These are phyloP conservation scores for Caloboletus firmus DNA, from an alignment of 1,284 basidiomycete species.

Conservation along the genomic window DNA sequence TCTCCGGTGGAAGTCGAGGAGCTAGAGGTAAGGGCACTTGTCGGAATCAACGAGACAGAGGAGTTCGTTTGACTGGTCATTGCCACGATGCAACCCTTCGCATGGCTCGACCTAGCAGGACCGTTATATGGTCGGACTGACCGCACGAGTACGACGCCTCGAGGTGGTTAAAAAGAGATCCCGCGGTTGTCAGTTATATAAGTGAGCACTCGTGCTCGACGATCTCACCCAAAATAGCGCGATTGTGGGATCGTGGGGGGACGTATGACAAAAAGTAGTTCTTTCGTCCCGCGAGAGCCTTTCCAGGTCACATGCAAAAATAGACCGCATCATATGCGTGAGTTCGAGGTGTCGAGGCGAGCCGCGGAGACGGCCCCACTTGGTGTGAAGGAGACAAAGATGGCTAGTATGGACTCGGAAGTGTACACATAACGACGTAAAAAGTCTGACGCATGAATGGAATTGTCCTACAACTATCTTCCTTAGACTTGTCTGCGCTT, in stretches of 20 bases:
- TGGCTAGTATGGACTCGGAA: not conserved
- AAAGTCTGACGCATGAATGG: not conserved
- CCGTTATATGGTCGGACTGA: not conserved
- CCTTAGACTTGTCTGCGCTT: conserved; percentile 41
- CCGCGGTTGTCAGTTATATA: conserved; percentile 15
- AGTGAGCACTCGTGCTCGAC: not conserved
- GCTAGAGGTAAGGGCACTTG: conserved; percentile 4
- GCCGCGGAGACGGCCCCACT: not conserved
- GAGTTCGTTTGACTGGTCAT: conserved; percentile 8
- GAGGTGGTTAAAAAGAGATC: conserved; percentile 4
- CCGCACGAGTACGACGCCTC: conserved; percentile 7
- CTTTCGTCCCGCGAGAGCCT: not conserved
- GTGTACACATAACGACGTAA: conserved; percentile 2
- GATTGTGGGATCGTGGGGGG: conserved; percentile 5
- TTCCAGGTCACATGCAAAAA: conserved; percentile 13
- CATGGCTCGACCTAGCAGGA: conserved; percentile 12
- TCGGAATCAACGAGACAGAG: conserved; percentile 1
- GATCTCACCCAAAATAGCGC: conserved; percentile 7
- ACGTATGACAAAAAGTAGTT: not conserved
- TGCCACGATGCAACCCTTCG: conserved; percentile 21
- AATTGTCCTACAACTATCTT: not conserved
- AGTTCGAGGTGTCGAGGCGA: not conserved
- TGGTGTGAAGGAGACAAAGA: conserved; percentile 2
- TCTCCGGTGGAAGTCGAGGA: conserved; percentile 9
- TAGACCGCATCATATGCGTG: conserved; percentile 4